phyloP scores from a whole-genome alignment of 768 basidiomycete species.

The Nevesoporus exiguus region DNA sequence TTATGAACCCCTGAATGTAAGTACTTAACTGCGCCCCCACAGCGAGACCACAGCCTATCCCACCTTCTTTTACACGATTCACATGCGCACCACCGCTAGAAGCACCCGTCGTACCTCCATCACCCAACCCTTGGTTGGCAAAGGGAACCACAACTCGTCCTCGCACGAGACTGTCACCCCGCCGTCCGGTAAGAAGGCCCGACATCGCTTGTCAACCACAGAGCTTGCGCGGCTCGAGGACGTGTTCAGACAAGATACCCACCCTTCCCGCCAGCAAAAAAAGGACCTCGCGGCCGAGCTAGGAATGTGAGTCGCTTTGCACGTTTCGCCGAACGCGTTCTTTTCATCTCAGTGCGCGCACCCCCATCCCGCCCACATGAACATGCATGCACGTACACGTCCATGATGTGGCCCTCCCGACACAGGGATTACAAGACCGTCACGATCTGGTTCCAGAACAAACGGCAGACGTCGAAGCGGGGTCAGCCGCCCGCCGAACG shows the following conservation, averaged over 20 bases:
- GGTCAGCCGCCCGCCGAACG: conserved; percentile 8
- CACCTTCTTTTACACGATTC: conserved; percentile 13
- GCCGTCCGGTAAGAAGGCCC: conserved; percentile 23
- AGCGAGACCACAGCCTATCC: conserved; percentile 21
- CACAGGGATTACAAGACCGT: conserved; percentile 43
- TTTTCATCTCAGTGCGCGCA: background rate
- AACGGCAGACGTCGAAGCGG: conserved; percentile 54
- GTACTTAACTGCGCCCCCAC: background rate
- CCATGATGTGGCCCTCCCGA: background rate
- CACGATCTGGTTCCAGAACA: conserved; percentile 85
- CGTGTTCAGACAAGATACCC: conserved; percentile 26
- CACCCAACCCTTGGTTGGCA: conserved; percentile 4
- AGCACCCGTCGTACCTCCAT: conserved; percentile 25
- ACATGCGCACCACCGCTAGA: conserved; percentile 28
- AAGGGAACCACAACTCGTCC: conserved; percentile 14
- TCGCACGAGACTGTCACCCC: background rate
- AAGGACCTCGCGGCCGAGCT: conserved; percentile 27
- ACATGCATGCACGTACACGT: background rate
- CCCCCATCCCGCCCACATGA: too few relatives aligned
- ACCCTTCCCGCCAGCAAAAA: conserved; percentile 31
- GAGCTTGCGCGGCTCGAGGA: conserved; percentile 29
- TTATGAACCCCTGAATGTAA: background rate
- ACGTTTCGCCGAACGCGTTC: background rate
- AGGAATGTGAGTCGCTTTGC: conserved; percentile 23
- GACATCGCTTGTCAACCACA: conserved; percentile 36